A percentile compares a stretch with the other conserved stretches of the same genome.
Conservation (phyloP, 139 green algal genomes). For the Deuterostichococcus epilithicus region DNA sequence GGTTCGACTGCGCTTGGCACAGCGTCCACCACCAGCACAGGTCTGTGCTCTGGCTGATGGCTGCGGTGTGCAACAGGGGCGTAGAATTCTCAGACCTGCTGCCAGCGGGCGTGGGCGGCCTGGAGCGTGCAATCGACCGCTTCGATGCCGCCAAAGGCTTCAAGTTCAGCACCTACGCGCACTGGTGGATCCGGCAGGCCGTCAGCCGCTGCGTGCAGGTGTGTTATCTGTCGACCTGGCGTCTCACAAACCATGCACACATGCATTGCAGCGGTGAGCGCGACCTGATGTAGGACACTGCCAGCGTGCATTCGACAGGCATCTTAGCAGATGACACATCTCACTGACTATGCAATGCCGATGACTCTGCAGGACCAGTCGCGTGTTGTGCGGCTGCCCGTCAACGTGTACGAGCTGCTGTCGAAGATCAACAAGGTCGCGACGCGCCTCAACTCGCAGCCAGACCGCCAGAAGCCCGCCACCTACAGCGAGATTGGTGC, state of each 20-base stretch:
- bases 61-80: not conserved
- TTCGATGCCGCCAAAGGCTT: conserved; percentile 89
- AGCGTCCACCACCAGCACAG: not conserved
- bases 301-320: not conserved
- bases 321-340: too few relatives aligned
- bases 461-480: conserved; percentile 21
- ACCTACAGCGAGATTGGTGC: conserved; percentile 50
- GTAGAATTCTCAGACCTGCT: not conserved
- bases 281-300: too few relatives aligned
- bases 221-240: too few relatives aligned
- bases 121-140: conserved; percentile 82
- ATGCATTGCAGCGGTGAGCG: too few relatives aligned
- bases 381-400: conserved; percentile 71
- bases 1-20: not conserved
- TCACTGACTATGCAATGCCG: too few relatives aligned
- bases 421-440: conserved; percentile 20
- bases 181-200: conserved; percentile 96
- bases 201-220: conserved; percentile 38
- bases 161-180: conserved; percentile 95
- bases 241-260: too few relatives aligned
- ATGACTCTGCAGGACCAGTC: conserved; percentile 36
- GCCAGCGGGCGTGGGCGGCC: conserved; percentile 66
- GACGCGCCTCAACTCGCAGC: conserved; percentile 29
- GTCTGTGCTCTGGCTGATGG: too few relatives aligned
- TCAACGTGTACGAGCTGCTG: conserved; percentile 69